phyloP scores from a whole-genome alignment of 352 stramenopile genomes.

The Globisporangium cystogenes region DNA sequence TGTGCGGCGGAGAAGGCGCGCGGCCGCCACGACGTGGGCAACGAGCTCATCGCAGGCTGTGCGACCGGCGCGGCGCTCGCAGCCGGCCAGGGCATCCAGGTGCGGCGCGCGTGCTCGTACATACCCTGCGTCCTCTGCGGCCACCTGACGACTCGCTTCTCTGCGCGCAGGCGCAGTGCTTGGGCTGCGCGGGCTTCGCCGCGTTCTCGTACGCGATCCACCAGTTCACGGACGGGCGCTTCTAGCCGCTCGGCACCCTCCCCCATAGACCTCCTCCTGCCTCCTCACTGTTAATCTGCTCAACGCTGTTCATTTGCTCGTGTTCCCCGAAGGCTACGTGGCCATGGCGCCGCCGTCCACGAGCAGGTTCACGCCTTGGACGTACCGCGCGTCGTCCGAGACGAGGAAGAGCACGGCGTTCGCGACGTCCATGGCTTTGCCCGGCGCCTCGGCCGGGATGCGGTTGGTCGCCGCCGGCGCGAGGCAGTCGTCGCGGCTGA shows the following conservation, averaged over 20 bases:
- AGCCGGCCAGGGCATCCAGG: constrained; percentile 88
- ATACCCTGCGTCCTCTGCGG: not conserved
- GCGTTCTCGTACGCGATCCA: constrained; percentile 91
- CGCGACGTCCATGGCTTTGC: constrained; percentile 57
- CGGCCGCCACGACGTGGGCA: constrained; percentile 94
- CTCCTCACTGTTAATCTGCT: too few relatives aligned
- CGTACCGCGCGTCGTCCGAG: constrained; percentile 56
- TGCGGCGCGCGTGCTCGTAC: not conserved
- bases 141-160: too few relatives aligned
- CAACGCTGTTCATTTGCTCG: not conserved
- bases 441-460: constrained; percentile 43
- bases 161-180: constrained; percentile 66
- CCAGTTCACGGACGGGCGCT: constrained; percentile 76
- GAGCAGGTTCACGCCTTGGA: constrained; percentile 57
- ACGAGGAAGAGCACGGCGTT: constrained; percentile 67
- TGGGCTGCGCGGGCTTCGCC: constrained; percentile 92
- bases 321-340: constrained; percentile 21
- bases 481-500: constrained; percentile 49
- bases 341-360: constrained; percentile 57
- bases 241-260: constrained; percentile 18
- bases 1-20: constrained; percentile 93
- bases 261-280: not conserved
- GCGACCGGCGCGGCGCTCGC: constrained; percentile 94
- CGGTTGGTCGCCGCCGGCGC: constrained; percentile 35
- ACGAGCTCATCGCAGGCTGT: constrained; percentile 91